Percentiles rank a stretch among this genome's conserved stretches.
Conservation (phyloP, 164 flowering plant species). For the Chloranthus sessilifolius region DNA sequence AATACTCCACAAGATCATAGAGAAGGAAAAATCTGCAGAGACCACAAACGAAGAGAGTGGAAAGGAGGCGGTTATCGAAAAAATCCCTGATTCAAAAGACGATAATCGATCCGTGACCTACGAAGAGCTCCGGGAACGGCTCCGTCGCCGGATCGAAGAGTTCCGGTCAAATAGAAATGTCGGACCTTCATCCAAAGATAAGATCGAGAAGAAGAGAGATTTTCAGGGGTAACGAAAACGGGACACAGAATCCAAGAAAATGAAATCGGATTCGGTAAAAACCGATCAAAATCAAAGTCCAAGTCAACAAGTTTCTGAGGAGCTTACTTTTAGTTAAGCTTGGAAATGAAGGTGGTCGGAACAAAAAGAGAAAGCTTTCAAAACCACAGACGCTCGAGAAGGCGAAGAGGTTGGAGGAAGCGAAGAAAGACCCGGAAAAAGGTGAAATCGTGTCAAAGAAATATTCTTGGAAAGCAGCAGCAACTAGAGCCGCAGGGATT, state of each 20-base stretch:
- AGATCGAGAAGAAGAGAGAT: constrained; percentile 17
- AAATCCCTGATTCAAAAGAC: constrained; percentile 14
- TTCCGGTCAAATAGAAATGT: constrained; percentile 38
- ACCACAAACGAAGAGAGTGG: constrained; percentile 3
- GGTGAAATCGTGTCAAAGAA: constrained; percentile 45
- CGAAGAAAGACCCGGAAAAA: constrained; percentile 65
- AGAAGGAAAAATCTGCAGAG: constrained; percentile 28
- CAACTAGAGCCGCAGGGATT: constrained; percentile 63
- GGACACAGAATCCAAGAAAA: constrained; percentile 22
- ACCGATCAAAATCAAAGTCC: background rate
- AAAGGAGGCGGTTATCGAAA: background rate
- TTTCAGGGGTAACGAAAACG: constrained; percentile 45
- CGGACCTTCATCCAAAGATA: constrained; percentile 4
- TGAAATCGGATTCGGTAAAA: constrained; percentile 9
- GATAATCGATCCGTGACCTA: constrained; percentile 46
- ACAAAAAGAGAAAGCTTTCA: constrained; percentile 58
- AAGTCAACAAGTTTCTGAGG: constrained; percentile 49
- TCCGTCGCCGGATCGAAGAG: constrained; percentile 43
- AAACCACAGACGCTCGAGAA: constrained; percentile 60
- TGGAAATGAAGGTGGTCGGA: constrained; percentile 36
- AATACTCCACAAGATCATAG: constrained; percentile 46
- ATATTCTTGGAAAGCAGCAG: constrained; percentile 72
- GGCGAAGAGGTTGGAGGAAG: constrained; percentile 56
- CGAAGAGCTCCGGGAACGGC: constrained; percentile 56
- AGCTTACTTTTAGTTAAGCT: constrained; percentile 59